Percentiles rank a stretch among this genome's conserved stretches.
phyloP scores from a whole-genome alignment of 305 asterid species.

The Andrographis paniculata region DNA sequence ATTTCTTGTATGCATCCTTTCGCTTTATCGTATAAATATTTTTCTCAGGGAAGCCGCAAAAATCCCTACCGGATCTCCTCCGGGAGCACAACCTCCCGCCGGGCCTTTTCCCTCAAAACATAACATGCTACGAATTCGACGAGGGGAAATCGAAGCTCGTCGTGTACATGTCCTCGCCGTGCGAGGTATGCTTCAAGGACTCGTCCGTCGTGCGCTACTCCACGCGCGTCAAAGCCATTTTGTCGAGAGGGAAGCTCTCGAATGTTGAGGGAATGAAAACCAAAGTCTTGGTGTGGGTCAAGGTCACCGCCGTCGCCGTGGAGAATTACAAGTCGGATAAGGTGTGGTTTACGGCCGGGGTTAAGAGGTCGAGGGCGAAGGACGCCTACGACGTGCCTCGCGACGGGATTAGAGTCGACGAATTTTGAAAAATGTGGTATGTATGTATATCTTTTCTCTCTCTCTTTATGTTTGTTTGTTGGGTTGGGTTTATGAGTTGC shows the following conservation, averaged over 20 bases:
- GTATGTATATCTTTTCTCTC: too few species aligned
- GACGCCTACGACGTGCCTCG: conserved; percentile 65
- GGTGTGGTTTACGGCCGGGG: conserved; percentile 82
- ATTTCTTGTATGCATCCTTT: not conserved
- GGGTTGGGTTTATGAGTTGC: too few species aligned
- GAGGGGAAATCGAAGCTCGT: conserved; percentile 50
- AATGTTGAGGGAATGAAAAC: conserved; percentile 90
- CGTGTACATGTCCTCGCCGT: conserved; percentile 56
- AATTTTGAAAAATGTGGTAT: conserved; percentile 33
- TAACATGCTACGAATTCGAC: conserved; percentile 71
- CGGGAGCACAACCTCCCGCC: conserved; percentile 73
- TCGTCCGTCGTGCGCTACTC: conserved; percentile 57
- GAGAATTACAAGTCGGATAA: conserved; percentile 78
- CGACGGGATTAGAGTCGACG: conserved; percentile 52
- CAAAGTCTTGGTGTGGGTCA: conserved; percentile 87
- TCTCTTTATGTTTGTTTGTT: too few species aligned
- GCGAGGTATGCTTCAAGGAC: conserved; percentile 84
- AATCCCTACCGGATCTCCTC: conserved; percentile 60
- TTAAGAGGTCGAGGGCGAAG: conserved; percentile 69
- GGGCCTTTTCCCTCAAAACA: conserved; percentile 79
- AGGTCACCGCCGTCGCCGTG: conserved; percentile 43
- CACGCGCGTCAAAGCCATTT: conserved; percentile 59
- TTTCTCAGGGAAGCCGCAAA: conserved; percentile 56
- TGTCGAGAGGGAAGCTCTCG: conserved; percentile 71
- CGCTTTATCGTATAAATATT: conserved; percentile 1